Percentiles rank a stretch among this genome's conserved stretches.
Conservation (phyloP, 2,329 filamentous ascomycete genomes). For the Phialemonium atrogriseum region DNA sequence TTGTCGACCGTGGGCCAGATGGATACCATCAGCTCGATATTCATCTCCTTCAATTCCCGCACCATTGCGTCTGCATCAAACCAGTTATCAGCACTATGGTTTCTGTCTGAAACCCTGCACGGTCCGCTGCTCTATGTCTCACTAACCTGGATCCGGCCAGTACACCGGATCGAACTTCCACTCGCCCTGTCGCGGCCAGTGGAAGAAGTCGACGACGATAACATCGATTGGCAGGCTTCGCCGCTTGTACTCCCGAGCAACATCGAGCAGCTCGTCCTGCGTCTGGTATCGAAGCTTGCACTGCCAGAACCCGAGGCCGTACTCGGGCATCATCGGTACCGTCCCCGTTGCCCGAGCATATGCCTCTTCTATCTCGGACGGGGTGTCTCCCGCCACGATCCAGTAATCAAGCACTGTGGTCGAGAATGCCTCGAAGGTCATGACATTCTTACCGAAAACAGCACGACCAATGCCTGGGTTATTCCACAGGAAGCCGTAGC, state of each 20-base stretch:
- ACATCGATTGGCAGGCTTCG: slow-evolving; percentile 51
- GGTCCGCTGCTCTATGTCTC: too few species aligned
- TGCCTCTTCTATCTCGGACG: slow-evolving; percentile 44
- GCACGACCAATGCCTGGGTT: slow-evolving; percentile 54
- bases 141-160: slow-evolving; percentile 53
- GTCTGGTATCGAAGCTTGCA: slow-evolving; percentile 59
- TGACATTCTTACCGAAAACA: slow-evolving; percentile 52
- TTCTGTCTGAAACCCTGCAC: too few species aligned
- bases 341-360: slow-evolving; percentile 50
- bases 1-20: slow-evolving; percentile 61
- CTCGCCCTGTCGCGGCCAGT: slow-evolving; percentile 59
- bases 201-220: slow-evolving; percentile 62
- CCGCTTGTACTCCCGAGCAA: slow-evolving; percentile 51
- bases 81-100: not conserved
- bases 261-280: slow-evolving; percentile 52
- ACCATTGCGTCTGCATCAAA: slow-evolving; percentile 55
- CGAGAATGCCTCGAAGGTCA: slow-evolving; percentile 52
- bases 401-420: slow-evolving; percentile 55
- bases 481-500: slow-evolving; percentile 60
- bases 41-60: slow-evolving; percentile 46
- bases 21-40: slow-evolving; percentile 60
- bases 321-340: slow-evolving; percentile 61
- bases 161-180: slow-evolving; percentile 58
- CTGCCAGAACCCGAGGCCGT: slow-evolving; percentile 61
- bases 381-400: slow-evolving; percentile 50